Evolutionary conservation across 352 stramenopile species (phyloP).

Genomic region (Phytophthora uliginosa): DNA sequence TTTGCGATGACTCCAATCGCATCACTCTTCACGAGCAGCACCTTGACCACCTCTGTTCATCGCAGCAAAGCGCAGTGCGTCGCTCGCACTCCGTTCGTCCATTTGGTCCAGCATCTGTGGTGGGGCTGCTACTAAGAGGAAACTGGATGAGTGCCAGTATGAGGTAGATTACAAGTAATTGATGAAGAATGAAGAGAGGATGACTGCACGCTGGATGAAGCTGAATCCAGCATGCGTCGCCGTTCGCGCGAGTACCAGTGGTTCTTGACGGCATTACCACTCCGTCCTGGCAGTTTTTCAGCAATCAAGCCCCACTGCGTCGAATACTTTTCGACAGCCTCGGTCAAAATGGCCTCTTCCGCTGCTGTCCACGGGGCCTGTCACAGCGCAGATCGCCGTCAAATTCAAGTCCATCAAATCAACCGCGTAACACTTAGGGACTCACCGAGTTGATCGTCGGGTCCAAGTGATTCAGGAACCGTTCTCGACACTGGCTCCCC

Average conservation of each 20-base stretch:
- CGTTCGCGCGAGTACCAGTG: slow-evolving; percentile 55
- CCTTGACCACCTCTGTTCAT: too few relatives aligned
- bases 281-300: slow-evolving; percentile 53
- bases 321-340: slow-evolving; percentile 33
- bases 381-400: background rate
- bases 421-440: background rate
- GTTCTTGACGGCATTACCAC: slow-evolving; percentile 79
- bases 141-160: too few relatives aligned
- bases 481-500: slow-evolving; percentile 81
- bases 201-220: background rate
- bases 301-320: slow-evolving; percentile 64
- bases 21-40: too few relatives aligned
- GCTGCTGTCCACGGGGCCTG: slow-evolving; percentile 60
- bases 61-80: too few relatives aligned
- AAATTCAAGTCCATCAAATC: background rate
- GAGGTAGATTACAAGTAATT: too few relatives aligned
- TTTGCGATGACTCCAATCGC: background rate
- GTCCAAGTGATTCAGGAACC: slow-evolving; percentile 74
- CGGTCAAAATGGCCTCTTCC: slow-evolving; percentile 53
- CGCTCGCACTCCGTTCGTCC: too few relatives aligned
- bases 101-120: too few relatives aligned
- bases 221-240: slow-evolving; percentile 21
- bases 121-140: too few relatives aligned
- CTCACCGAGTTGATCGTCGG: slow-evolving; percentile 54
- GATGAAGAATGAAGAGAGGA: background rate